Conservation (phyloP, 78 protist species). For the Dictyostelium purpureum region DNA sequence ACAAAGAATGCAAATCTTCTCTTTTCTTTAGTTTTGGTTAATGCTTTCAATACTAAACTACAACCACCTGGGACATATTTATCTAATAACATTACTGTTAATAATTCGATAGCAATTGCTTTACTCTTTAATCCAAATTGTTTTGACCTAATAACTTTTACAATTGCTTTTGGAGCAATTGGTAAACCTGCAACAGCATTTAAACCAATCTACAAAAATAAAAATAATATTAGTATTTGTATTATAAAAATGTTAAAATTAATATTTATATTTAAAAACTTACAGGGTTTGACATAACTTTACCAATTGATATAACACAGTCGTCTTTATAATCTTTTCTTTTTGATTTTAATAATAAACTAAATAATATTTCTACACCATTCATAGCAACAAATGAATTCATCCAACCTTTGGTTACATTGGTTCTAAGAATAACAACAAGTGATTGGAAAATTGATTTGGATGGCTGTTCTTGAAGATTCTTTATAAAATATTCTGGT, state of each 20-base stretch:
- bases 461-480: constrained; percentile 1
- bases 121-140: constrained; percentile 36
- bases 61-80: constrained; percentile 73
- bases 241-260: too few species aligned
- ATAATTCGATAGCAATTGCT: constrained; percentile 47
- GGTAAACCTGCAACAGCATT: constrained; percentile 18
- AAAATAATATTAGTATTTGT: background rate
- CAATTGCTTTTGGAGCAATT: constrained; percentile 33
- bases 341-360: background rate
- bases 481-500: constrained; percentile 58
- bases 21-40: constrained; percentile 58
- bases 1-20: constrained; percentile 55
- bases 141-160: constrained; percentile 40
- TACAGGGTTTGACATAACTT: constrained; percentile 35
- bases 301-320: constrained; percentile 43
- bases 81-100: constrained; percentile 62
- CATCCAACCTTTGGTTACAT: constrained; percentile 31
- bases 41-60: constrained; percentile 48
- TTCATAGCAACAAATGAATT: constrained; percentile 17
- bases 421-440: constrained; percentile 22
- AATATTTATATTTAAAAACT: too few species aligned
- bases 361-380: constrained; percentile 36
- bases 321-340: constrained; percentile 56
- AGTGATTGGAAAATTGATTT: constrained; percentile 29
- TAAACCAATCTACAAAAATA: constrained; percentile 1